These are phyloP conservation scores for Botrytis byssoidea DNA, from an alignment of 2,329 filamentous ascomycete species.

Conservation along the genomic window DNA sequence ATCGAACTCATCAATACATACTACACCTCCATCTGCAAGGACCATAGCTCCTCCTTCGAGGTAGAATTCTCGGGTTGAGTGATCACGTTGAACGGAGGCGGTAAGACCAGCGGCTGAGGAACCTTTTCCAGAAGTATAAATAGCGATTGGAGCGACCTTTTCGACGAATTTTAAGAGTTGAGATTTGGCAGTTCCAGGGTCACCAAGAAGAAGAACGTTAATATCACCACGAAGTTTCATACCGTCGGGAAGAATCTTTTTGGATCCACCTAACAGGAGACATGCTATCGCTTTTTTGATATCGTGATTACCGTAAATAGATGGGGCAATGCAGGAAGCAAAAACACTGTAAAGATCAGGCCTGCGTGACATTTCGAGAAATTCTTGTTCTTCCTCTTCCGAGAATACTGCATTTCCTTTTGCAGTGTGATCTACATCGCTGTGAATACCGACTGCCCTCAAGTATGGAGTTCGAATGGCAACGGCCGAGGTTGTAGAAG, in stretches of 20 bases:
- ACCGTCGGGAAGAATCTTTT: slow-evolving; percentile 95
- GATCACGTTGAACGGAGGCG: slow-evolving; percentile 91
- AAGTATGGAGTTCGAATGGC: slow-evolving; percentile 95
- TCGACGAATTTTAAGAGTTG: slow-evolving; percentile 97
- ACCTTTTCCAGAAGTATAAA: slow-evolving; percentile 98
- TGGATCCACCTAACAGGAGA: slow-evolving; percentile 88
- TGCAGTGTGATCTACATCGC: slow-evolving; percentile 83
- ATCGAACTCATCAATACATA: slow-evolving; percentile 99
- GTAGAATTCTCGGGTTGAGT: slow-evolving; percentile 91
- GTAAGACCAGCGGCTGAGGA: slow-evolving; percentile 97
- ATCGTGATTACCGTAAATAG: slow-evolving; percentile 92
- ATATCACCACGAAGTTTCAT: slow-evolving; percentile 98
- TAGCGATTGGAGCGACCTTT: slow-evolving; percentile 92
- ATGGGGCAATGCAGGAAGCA: slow-evolving; percentile 89
- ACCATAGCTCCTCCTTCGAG: slow-evolving; percentile 99
- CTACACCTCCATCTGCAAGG: slow-evolving; percentile 90
- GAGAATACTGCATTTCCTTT: slow-evolving; percentile 83
- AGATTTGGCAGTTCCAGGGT: slow-evolving; percentile 97
- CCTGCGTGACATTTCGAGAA: slow-evolving; percentile 82
- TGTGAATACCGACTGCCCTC: slow-evolving; percentile 86
- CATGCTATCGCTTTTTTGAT: slow-evolving; percentile 98
- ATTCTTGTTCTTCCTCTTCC: slow-evolving; percentile 97
- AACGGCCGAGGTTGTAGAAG: slow-evolving; percentile 72
- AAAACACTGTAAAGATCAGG: slow-evolving; percentile 92
- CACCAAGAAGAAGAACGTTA: slow-evolving; percentile 93